These are phyloP conservation scores for Termitomyces heimii DNA, from an alignment of 768 basidiomycete genomes.

Conservation along the genomic window DNA sequence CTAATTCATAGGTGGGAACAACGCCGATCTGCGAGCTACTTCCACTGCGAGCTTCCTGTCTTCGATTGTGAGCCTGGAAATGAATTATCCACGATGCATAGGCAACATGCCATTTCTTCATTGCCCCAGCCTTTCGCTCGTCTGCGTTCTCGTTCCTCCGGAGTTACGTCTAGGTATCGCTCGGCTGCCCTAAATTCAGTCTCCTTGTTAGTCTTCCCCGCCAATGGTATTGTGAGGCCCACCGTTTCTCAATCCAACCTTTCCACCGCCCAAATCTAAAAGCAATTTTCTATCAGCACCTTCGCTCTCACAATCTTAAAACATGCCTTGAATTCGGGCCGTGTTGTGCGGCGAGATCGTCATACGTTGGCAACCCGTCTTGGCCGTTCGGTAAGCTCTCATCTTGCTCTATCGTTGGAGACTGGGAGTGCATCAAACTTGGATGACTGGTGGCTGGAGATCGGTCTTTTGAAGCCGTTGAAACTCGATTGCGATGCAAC, in stretches of 20 bases:
- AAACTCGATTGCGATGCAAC: constrained; percentile 3
- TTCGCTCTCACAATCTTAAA: background rate
- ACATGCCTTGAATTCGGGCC: constrained; percentile 76
- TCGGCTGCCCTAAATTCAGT: constrained; percentile 64
- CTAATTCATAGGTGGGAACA: constrained; percentile 1
- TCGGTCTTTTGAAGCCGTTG: background rate
- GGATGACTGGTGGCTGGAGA: background rate
- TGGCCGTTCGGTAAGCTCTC: constrained; percentile 21
- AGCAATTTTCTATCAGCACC: constrained; percentile 6
- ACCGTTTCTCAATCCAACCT: constrained; percentile 89
- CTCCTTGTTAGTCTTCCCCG: background rate
- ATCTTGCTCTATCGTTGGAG: constrained; percentile 39
- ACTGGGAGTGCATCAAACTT: constrained; percentile 16
- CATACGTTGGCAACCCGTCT: constrained; percentile 71
- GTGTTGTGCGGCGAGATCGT: constrained; percentile 68
- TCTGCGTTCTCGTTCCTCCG: constrained; percentile 50
- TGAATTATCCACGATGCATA: background rate
- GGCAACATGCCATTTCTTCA: constrained; percentile 22
- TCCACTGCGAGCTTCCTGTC: background rate
- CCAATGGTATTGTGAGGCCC: constrained; percentile 8
- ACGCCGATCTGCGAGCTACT: constrained; percentile 3
- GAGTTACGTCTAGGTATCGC: constrained; percentile 61
- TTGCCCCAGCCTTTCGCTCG: constrained; percentile 70
- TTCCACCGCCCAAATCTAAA: constrained; percentile 79
- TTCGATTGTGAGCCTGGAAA: background rate